Base-by-base conservation (phyloP, 208 protist species). In the Cochliopodium minus region DNA sequence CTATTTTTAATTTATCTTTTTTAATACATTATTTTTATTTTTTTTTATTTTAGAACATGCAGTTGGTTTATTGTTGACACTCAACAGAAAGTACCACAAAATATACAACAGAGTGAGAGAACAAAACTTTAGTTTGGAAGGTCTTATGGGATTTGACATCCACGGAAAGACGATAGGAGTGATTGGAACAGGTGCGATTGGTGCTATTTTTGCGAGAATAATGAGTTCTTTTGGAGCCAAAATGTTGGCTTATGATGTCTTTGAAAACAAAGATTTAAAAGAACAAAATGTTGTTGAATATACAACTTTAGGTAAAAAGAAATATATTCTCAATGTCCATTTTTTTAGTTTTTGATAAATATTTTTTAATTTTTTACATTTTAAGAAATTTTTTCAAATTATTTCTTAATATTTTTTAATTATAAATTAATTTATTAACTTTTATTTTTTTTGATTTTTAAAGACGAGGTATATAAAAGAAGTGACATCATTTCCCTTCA, bases 111-210 rank as follows among this genome's bases (percentile, higher is more conserved):
- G 64, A 28, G 59, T 67, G 4, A 60, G 59, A 45, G 69, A 75
- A 33, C 65, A 55, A 35, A 77, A 82, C 29, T 82, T 82, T 30
- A 42, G 45, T 30, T 48, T 83, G 3, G 32, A 64, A 15, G 71
- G 69, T 28, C 47, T 83, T 3, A 58, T 75, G 5, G 77, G 76
- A n/a, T 77, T 79, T 34, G 74, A 82, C 34, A 61, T 65, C 35
- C 52, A 66, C 33, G 71, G 68, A 23, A 78, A 73, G 42, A 76
- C 66, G 7, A 58, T 76, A 42, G 78, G 77, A 50, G 43, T 83
- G 7, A 30, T 83, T 36, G 78, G 78, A 34, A 82, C 75, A 20
- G 78, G 78, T 28, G 75, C 76, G n/a, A 84, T 84, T 43, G 78
- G 78, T 50, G 20, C 42, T 43, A 35, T 71, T 6, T 23, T 67